Percentiles rank a stretch among this genome's conserved stretches.
phyloP scores from a whole-genome alignment of 345 rosid species.

The Aegle marmelos region DNA sequence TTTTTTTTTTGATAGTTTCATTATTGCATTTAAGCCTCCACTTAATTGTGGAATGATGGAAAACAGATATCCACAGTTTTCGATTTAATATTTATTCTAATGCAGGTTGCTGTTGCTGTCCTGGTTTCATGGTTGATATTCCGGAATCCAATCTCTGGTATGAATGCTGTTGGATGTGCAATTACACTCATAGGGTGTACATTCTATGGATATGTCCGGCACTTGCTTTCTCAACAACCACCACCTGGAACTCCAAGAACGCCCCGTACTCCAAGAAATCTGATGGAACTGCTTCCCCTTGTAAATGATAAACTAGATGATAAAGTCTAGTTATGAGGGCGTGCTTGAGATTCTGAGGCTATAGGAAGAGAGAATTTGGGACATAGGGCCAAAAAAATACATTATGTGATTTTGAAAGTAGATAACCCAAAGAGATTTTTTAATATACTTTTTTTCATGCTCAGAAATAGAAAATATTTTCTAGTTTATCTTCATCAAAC shows the following conservation, averaged over 20 bases:
- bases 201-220: slow-evolving; percentile 91
- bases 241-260: slow-evolving; percentile 85
- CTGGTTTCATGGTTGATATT: slow-evolving; percentile 91
- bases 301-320: slow-evolving; percentile 91
- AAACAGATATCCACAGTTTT: neutral
- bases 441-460: slow-evolving; percentile 5
- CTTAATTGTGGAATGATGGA: neutral
- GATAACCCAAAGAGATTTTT: slow-evolving; percentile 6
- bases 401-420: slow-evolving; percentile 7
- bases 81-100: neutral
- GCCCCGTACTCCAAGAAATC: slow-evolving; percentile 76
- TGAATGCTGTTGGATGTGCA: slow-evolving; percentile 94
- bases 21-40: neutral
- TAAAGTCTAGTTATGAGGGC: slow-evolving; percentile 44
- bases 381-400: neutral
- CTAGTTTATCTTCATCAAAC: neutral
- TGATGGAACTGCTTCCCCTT: slow-evolving; percentile 81
- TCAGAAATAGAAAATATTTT: slow-evolving; percentile 7
- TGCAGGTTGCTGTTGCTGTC: slow-evolving; percentile 95
- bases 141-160: slow-evolving; percentile 76
- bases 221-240: slow-evolving; percentile 71
- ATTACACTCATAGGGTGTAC: slow-evolving; percentile 93
- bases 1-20: too few relatives aligned
- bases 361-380: neutral
- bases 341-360: slow-evolving; percentile 3